Percentiles rank a stretch among this genome's conserved stretches.
These are phyloP conservation scores for Paramecium biaurelia DNA, from an alignment of 73 alveolate genomes.

Conservation along the genomic window DNA sequence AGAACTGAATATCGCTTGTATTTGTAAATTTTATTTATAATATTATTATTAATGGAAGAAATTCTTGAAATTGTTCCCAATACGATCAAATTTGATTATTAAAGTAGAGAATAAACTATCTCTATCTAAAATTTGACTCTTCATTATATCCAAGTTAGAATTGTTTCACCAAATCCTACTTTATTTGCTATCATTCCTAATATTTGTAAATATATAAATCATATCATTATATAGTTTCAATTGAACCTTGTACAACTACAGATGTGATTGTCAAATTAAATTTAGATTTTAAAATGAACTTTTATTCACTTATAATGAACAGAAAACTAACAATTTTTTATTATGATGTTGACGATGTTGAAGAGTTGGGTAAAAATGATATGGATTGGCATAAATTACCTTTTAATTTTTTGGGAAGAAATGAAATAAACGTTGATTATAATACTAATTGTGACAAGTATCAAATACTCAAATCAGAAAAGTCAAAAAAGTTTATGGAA, in stretches of 20 bases:
- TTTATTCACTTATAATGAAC: not conserved
- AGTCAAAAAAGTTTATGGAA: not conserved
- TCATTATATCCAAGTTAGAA: not conserved
- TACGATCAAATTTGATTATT: not conserved
- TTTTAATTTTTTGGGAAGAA: not conserved
- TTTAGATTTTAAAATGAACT: not conserved
- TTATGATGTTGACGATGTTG: constrained; percentile 40
- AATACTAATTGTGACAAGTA: not conserved
- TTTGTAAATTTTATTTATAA: not conserved
- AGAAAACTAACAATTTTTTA: not conserved
- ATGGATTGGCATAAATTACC: constrained; percentile 30
- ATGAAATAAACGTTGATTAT: not conserved
- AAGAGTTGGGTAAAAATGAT: not conserved
- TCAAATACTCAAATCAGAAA: not conserved
- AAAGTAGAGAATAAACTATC: not conserved
- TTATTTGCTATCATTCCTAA: not conserved
- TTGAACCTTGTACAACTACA: constrained; percentile 23
- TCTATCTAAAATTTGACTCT: constrained; percentile 27
- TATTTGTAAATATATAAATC: not conserved
- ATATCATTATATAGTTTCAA: not conserved
- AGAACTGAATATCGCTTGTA: not conserved
- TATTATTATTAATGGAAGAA: not conserved
- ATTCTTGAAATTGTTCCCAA: not conserved
- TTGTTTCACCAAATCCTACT: constrained; percentile 24
- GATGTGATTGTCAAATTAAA: not conserved